Evolutionary conservation across 768 basidiomycete species (phyloP), one percentile per base, ranked within the genome.

Genomic region (Rhodotorula taiwanensis): DNA sequence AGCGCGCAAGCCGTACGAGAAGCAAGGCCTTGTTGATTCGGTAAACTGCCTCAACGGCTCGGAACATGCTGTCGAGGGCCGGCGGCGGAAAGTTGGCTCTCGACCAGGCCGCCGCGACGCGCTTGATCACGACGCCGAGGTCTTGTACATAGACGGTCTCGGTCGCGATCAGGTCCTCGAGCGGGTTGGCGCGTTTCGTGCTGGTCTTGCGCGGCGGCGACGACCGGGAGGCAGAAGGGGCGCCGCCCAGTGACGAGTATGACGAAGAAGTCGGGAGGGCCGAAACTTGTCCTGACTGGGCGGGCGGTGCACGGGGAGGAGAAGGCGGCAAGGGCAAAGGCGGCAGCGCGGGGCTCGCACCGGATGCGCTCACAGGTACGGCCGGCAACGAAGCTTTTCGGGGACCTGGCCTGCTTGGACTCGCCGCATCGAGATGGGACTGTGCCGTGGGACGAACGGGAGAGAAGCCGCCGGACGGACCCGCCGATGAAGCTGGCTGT

Each of bases 51-150:
- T 99, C 95, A 55, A 98, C 84, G 70, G 86, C 85, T 67, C 95
- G 81, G 77, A 99, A 99, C 88, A 98, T 94, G 55, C 81, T 77
- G 76, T 99, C 95, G 34, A 99, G 81, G 69, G 89, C 86, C 13
- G 83, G 83, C 21, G 95, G 95, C 23, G 95, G 95, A 43, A 99
- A 85, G 75, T 97, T 97, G 44, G 85, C 83, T 45, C 91, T 80
- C 15, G 93, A 95, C 95, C 95, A 99, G 52, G 95, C 95, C n/a
- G 86, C 86, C 15, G 95, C 95, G 8, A 95, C 88, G 83, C 88
- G 90, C 92, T 92, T 83, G 70, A 99, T 95, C 72, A 97, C 83
- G 45, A 86, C 86, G 16, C 90, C 86, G 42, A 99, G 78, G 68
- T 89, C 82, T 47, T 94, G 91, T 18, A 97, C 92, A 78, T 94